Conservation (phyloP, 179 eudicot species). For the Silene vulgaris region DNA sequence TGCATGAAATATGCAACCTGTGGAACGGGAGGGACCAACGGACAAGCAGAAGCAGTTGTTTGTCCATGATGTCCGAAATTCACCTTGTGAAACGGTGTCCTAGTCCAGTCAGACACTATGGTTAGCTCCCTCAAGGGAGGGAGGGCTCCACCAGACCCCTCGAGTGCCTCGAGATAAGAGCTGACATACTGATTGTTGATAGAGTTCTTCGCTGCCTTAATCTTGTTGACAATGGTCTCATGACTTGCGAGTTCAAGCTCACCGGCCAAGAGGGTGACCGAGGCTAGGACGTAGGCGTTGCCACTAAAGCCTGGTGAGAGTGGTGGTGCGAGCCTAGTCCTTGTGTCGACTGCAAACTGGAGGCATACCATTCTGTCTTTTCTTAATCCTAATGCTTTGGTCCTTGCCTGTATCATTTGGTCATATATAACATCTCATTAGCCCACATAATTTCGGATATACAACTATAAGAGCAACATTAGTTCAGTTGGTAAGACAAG, state of each 20-base stretch:
- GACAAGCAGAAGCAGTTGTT: conserved; percentile 20
- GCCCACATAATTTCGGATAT: neutral
- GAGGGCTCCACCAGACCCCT: conserved; percentile 32
- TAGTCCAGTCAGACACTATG: conserved; percentile 37
- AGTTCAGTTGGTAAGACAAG: too few relatives aligned
- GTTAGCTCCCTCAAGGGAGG: conserved; percentile 35
- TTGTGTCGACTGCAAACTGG: conserved; percentile 36
- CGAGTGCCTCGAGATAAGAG: conserved; percentile 31
- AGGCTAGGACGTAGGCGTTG: conserved; percentile 34
- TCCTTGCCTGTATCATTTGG: conserved; percentile 29
- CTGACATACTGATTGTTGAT: conserved; percentile 24
- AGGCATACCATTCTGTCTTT: conserved; percentile 36
- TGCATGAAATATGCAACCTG: conserved; percentile 35
- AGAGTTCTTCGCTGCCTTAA: conserved; percentile 27
- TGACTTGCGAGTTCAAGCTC: conserved; percentile 26
- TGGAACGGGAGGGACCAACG: conserved; percentile 30
- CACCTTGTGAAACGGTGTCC: conserved; percentile 29
- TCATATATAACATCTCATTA: neutral
- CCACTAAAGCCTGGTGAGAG: conserved; percentile 31
- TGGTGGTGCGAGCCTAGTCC: conserved; percentile 28
- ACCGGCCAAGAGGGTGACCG: conserved; percentile 27
- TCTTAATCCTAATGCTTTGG: conserved; percentile 29
- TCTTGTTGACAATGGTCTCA: conserved; percentile 28
- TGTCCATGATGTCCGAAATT: conserved; percentile 25
- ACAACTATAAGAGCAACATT: too few relatives aligned